phyloP scores from a whole-genome alignment of 768 basidiomycete genomes.

The Leccinum obscurum region DNA sequence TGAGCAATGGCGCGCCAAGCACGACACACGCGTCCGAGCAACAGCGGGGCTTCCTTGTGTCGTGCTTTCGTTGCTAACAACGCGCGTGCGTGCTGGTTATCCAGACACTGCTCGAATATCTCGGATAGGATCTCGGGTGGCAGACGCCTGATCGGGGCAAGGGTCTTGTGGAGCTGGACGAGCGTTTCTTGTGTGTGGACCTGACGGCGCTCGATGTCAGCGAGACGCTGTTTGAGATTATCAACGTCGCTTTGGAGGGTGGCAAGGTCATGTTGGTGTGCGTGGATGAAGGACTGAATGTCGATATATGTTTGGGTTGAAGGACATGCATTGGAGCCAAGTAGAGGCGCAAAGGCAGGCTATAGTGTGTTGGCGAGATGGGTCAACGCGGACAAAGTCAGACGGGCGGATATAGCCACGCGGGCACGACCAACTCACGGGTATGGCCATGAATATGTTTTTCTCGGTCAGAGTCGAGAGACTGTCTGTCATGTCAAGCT shows the following conservation, averaged over 20 bases:
- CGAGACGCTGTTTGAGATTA: constrained; percentile 9
- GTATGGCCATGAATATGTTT: background rate
- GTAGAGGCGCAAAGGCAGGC: constrained; percentile 10
- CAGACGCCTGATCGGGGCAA: constrained; percentile 26
- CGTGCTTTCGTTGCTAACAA: constrained; percentile 1
- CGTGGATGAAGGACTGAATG: constrained; percentile 18
- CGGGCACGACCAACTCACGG: constrained; percentile 15
- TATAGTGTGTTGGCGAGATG: background rate
- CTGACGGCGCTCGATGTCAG: constrained; percentile 14
- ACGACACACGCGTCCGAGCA: constrained; percentile 33
- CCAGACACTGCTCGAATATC: constrained; percentile 28
- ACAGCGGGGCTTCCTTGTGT: constrained; percentile 21
- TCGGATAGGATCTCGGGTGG: constrained; percentile 28
- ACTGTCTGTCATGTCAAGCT: constrained; percentile 7
- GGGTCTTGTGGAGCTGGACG: constrained; percentile 14
- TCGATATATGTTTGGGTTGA: constrained; percentile 3
- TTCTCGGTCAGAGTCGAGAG: background rate
- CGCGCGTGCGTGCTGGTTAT: background rate
- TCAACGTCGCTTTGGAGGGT: constrained; percentile 11
- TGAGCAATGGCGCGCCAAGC: constrained; percentile 27
- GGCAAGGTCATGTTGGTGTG: constrained; percentile 18
- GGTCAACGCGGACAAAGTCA: background rate
- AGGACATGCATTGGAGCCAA: constrained; percentile 21
- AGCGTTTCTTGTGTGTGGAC: constrained; percentile 8
- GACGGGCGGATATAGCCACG: background rate